Conservation (phyloP, 495 filamentous ascomycete species). For the Penicillium argentinense region DNA sequence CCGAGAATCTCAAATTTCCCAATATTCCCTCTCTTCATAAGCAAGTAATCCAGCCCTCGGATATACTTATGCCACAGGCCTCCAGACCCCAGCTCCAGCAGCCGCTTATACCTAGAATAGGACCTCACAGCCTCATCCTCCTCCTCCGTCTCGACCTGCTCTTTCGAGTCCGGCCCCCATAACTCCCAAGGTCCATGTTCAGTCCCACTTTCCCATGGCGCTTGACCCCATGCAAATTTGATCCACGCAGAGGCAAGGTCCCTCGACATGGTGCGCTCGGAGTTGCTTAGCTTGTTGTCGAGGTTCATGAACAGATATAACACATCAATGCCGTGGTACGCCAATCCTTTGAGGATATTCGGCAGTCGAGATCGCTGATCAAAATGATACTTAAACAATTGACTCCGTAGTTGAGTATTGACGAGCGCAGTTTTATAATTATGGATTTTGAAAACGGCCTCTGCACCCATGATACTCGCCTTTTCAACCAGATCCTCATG, state of each 20-base stretch:
- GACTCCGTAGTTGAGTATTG: slow-evolving; percentile 7
- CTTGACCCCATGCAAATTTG: slow-evolving; percentile 4
- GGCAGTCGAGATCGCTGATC: slow-evolving; percentile 10
- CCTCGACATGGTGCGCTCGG: slow-evolving; percentile 3
- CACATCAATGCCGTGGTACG: slow-evolving; percentile 12
- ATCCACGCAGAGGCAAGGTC: slow-evolving; percentile 10
- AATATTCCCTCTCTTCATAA: slow-evolving; percentile 8
- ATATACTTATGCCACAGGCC: slow-evolving; percentile 8
- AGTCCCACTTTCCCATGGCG: slow-evolving; percentile 4
- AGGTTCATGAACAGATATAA: slow-evolving; percentile 12
- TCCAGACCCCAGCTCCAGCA: slow-evolving; percentile 3
- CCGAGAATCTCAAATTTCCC: slow-evolving; percentile 6
- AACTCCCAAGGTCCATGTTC: slow-evolving; percentile 6
- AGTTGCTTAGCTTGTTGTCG: not conserved
- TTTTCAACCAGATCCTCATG: not conserved
- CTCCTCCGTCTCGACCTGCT: slow-evolving; percentile 10
- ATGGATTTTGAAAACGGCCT: slow-evolving; percentile 11
- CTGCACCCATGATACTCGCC: slow-evolving; percentile 3
- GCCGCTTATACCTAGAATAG: slow-evolving; percentile 8
- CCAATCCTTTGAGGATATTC: slow-evolving; percentile 5
- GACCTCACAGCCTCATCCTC: slow-evolving; percentile 4
- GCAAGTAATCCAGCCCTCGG: slow-evolving; percentile 4
- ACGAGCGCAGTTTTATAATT: slow-evolving; percentile 9
- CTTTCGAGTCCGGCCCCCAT: slow-evolving; percentile 8
- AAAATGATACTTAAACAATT: slow-evolving; percentile 16